Percentiles rank a stretch among this genome's conserved stretches.
Conservation (phyloP, 2,329 filamentous ascomycete genomes). For the Phyllosticta paracitricarpa region DNA sequence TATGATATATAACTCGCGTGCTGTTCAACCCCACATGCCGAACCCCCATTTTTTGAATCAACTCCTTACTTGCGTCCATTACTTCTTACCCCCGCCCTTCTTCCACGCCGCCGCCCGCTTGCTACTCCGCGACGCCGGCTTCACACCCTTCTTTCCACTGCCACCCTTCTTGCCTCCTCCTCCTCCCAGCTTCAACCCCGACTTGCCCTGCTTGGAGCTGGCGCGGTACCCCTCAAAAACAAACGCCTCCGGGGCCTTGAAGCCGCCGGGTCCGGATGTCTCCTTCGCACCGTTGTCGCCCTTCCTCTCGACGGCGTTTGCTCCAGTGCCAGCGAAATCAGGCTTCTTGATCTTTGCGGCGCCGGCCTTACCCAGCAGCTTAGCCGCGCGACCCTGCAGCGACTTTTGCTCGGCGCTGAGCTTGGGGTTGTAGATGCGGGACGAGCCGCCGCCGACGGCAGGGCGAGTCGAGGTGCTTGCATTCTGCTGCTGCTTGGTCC, state of each 20-base stretch:
- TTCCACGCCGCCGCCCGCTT: conserved; percentile 38
- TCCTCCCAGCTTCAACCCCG: conserved; percentile 46
- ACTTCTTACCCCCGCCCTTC: conserved; percentile 26
- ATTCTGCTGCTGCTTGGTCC: conserved; percentile 27
- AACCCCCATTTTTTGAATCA: no score
- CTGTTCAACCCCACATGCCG: no score
- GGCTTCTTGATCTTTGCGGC: conserved; percentile 35
- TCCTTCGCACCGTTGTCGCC: background rate
- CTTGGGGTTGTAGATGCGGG: conserved; percentile 57
- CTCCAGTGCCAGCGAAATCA: background rate
- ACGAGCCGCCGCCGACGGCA: conserved; percentile 14
- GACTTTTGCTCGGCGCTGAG: conserved; percentile 60
- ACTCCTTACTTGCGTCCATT: background rate
- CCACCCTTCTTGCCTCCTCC: conserved; percentile 33
- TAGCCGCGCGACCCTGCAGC: conserved; percentile 60
- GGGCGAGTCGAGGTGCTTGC: conserved; percentile 12
- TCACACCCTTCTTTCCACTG: no score
- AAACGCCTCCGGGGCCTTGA: conserved; percentile 56
- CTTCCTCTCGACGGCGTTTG: background rate
- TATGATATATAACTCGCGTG: no score
- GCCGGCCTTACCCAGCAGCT: conserved; percentile 61
- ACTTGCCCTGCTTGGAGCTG: conserved; percentile 53
- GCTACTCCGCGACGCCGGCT: conserved; percentile 34
- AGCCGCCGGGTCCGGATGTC: conserved; percentile 17
- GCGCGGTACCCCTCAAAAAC: conserved; percentile 77